Conservation (phyloP, 2,329 filamentous ascomycete genomes). For the Nothophaeocryptopus gaeumannii region DNA sequence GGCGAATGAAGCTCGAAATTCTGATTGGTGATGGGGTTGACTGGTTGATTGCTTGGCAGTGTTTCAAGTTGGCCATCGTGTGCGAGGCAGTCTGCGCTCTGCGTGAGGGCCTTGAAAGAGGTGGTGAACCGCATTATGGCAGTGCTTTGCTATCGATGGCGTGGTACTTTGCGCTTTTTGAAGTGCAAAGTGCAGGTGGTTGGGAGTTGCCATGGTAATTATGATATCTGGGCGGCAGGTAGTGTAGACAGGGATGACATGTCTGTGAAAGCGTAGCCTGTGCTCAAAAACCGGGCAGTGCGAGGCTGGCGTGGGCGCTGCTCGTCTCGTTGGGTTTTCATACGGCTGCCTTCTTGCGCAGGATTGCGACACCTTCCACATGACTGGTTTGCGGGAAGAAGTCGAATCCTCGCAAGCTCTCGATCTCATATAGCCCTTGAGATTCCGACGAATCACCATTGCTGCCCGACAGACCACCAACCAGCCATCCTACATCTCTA, state of each 20-base stretch:
- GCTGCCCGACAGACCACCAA: constrained; percentile 59
- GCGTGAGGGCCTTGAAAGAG: constrained; percentile 3
- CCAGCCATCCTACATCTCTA: constrained; percentile 82
- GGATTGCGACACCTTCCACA: constrained; percentile 63
- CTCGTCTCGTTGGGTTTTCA: not conserved
- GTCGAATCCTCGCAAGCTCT: constrained; percentile 89
- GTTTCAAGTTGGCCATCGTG: not conserved
- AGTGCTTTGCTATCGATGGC: not conserved
- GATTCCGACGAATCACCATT: constrained; percentile 29
- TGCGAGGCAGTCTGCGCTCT: constrained; percentile 1
- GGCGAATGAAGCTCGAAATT: constrained; percentile 7
- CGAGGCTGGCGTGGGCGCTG: no score
- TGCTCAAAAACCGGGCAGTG: no score
- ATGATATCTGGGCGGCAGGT: not conserved
- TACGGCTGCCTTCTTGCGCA: constrained; percentile 42
- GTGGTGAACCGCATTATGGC: constrained; percentile 7
- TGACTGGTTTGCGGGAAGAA: constrained; percentile 88
- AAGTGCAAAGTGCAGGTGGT: not conserved
- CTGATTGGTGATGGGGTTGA: constrained; percentile 9
- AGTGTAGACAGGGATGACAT: constrained; percentile 7
- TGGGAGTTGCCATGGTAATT: constrained; percentile 8
- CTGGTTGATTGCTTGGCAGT: not conserved
- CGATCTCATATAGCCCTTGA: constrained; percentile 68
- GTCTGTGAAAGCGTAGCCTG: not conserved
- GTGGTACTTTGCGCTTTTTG: not conserved